phyloP scores from a whole-genome alignment of 495 filamentous ascomycete species.

The Penicillium atrosanguineum region DNA sequence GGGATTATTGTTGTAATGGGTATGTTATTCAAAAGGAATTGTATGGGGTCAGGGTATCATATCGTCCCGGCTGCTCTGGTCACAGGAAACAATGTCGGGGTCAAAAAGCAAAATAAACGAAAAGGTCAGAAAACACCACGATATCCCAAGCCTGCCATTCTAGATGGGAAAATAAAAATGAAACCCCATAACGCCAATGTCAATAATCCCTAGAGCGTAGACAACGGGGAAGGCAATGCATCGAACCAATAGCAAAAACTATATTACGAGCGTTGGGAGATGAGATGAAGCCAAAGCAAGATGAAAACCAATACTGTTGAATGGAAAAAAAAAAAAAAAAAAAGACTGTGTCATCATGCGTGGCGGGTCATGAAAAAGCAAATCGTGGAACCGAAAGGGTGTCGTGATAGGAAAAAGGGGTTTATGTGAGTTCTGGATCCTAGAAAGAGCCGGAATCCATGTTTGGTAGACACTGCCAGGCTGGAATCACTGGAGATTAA shows the following conservation, averaged over 20 bases:
- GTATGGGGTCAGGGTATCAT: conserved; percentile 33
- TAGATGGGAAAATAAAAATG: conserved; percentile 13
- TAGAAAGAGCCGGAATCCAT: background rate
- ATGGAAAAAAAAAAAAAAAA: background rate
- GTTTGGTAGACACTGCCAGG: background rate
- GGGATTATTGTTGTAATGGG: conserved; percentile 5
- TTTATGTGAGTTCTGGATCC: background rate
- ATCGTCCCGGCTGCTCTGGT: conserved; percentile 16
- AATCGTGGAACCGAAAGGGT: background rate
- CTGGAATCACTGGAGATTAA: conserved; percentile 16
- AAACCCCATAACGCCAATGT: conserved; percentile 14
- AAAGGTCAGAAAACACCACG: conserved; percentile 12
- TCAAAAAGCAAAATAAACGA: conserved; percentile 1
- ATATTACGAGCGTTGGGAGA: background rate
- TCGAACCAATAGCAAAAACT: background rate
- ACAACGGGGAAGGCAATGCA: conserved; percentile 4
- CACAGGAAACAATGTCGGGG: background rate
- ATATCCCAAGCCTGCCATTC: conserved; percentile 27
- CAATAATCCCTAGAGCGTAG: background rate
- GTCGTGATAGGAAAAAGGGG: background rate
- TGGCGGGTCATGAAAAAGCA: conserved; percentile 7
- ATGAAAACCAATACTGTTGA: background rate
- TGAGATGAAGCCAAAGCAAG: background rate
- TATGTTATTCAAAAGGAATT: conserved; percentile 15
- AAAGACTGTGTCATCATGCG: conserved; percentile 9